phyloP scores from a whole-genome alignment of 805 yeast genomes.

The Ogataea corticis region DNA sequence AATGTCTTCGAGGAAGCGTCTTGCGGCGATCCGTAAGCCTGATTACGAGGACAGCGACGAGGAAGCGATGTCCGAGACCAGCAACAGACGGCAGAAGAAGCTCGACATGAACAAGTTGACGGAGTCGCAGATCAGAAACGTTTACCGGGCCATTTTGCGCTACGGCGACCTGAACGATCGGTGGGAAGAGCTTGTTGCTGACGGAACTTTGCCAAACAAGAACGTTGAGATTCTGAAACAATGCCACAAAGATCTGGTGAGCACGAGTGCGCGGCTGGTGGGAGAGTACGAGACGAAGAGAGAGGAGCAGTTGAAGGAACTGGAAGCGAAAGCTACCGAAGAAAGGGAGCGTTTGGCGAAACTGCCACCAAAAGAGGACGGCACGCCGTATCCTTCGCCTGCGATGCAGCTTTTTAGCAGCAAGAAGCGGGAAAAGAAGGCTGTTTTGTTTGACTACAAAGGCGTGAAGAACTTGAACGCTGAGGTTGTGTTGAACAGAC shows the following conservation, averaged over 20 bases:
- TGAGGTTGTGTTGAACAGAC: slow-evolving; percentile 78
- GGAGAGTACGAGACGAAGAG: slow-evolving; percentile 68
- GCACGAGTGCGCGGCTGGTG: slow-evolving; percentile 59
- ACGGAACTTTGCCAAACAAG: slow-evolving; percentile 84
- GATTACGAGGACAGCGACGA: slow-evolving; percentile 38
- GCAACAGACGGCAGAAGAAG: slow-evolving; percentile 37
- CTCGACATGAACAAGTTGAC: slow-evolving; percentile 56
- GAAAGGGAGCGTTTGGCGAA: slow-evolving; percentile 44
- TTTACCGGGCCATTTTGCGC: slow-evolving; percentile 79
- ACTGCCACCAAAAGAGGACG: slow-evolving; percentile 31
- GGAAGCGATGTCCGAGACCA: slow-evolving; percentile 39
- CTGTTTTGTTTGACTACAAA: slow-evolving; percentile 82
- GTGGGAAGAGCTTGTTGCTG: slow-evolving; percentile 86
- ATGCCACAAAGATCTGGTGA: slow-evolving; percentile 71
- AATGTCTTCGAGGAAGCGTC: slow-evolving; percentile 78
- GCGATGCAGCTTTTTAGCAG: slow-evolving; percentile 39
- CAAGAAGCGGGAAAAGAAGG: slow-evolving; percentile 83
- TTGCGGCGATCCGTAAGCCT: slow-evolving; percentile 60
- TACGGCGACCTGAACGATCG: slow-evolving; percentile 74
- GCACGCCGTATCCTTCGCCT: slow-evolving; percentile 32
- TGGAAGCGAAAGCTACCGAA: slow-evolving; percentile 60
- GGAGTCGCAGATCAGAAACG: slow-evolving; percentile 83
- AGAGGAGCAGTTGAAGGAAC: slow-evolving; percentile 49
- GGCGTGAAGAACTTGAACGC: slow-evolving; percentile 91
- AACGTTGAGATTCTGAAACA: slow-evolving; percentile 75